phyloP scores from a whole-genome alignment of 371 early-diverging fungal species.

The Mortierella polycephala region DNA sequence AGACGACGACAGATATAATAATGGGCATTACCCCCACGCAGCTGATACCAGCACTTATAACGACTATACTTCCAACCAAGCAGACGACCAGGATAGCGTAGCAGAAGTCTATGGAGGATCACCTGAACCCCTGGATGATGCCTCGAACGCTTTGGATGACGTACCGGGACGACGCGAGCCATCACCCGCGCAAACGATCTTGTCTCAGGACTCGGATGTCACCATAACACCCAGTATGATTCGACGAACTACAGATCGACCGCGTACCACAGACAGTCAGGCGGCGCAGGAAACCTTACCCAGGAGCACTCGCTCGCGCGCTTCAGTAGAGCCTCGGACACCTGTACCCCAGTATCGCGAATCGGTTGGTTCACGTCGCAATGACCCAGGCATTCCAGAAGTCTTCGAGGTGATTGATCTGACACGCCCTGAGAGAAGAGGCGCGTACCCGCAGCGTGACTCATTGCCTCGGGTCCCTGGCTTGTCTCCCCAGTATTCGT shows the following conservation, averaged over 20 bases:
- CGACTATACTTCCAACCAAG: conserved; percentile 11
- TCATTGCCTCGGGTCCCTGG: conserved; percentile 33
- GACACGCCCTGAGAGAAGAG: conserved; percentile 27
- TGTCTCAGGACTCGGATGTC: conserved; percentile 13
- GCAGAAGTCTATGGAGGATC: conserved; percentile 23
- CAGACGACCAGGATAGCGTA: conserved; percentile 16
- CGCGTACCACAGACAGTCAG: neutral
- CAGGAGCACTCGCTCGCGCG: neutral
- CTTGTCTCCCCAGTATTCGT: conserved; percentile 17
- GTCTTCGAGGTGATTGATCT: conserved; percentile 41
- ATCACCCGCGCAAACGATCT: conserved; percentile 10
- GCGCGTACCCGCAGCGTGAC: conserved; percentile 29
- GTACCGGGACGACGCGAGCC: neutral
- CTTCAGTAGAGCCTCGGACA: neutral
- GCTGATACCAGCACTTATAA: neutral
- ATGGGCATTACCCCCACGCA: too few species aligned
- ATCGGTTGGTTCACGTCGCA: too few species aligned
- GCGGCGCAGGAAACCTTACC: neutral
- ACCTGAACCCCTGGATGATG: neutral
- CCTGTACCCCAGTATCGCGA: too few species aligned
- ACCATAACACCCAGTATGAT: conserved; percentile 16
- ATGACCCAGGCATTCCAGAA: conserved; percentile 1
- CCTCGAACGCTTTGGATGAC: neutral
- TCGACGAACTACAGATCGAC: neutral
- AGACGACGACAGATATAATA: neutral